Conservation (phyloP, 1,284 basidiomycete genomes). For the Macrocybe sp. region DNA sequence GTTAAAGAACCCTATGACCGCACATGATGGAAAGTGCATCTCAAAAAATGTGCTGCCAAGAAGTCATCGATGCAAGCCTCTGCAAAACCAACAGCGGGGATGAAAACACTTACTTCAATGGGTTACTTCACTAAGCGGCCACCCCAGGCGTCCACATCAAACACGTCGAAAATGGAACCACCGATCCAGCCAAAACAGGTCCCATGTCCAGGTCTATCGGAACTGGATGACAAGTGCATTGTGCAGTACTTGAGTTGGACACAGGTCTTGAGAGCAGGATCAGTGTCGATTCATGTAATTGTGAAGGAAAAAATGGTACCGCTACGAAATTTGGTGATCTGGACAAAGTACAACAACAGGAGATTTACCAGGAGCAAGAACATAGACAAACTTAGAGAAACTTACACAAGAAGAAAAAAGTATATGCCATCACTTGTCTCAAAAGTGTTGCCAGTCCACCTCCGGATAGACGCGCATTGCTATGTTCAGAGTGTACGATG, state of each 20-base stretch:
- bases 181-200: not conserved
- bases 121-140: not conserved
- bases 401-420: not conserved
- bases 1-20: constrained; percentile 2
- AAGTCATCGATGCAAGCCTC: not conserved
- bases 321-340: not conserved
- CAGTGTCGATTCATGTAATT: not conserved
- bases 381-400: constrained; percentile 2
- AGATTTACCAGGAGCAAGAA: not conserved
- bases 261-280: constrained; percentile 3
- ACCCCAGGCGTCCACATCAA: not conserved
- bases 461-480: not conserved
- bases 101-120: not conserved
- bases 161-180: not conserved
- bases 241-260: constrained; percentile 2
- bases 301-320: not conserved
- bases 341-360: not conserved
- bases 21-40: constrained; percentile 2
- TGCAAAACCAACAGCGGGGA: not conserved
- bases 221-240: not conserved
- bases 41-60: not conserved
- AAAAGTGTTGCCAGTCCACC: not conserved
- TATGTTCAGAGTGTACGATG: not conserved
- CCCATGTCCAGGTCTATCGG: constrained; percentile 7
- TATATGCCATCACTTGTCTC: not conserved